Evolutionary conservation across 2,329 filamentous ascomycete species (phyloP), one percentile per base, ranked within the genome.

Genomic region (Achaetomium macrosporum): DNA sequence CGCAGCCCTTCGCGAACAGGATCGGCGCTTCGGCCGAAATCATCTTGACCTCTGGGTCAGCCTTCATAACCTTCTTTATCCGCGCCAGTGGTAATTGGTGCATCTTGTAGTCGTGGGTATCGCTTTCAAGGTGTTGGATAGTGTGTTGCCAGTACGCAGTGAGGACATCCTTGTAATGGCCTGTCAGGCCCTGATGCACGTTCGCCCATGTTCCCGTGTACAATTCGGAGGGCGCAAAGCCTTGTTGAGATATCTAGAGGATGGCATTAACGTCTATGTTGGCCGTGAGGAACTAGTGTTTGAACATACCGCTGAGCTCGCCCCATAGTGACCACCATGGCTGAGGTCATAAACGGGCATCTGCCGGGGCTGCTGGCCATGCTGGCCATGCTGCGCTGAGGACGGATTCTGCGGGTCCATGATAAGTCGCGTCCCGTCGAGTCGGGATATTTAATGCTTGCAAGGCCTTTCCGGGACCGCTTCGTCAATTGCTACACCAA

Each of bases 11-110:
- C 47, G 93, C 93, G 65, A 99, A 99, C 13, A 99, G 77, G 62
- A 99, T 99, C 1, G 93, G 93, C 1, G 93, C 93, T 73, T 99
- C 93, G 9, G 93, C 93, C 4, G 91, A 97, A 58, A 99, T 99
- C 93, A 99, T 99, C 76, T 99, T 99, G 44, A 99, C 93, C 65
- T 99, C 93, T 0, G 93, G 93, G 63, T 99, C 93, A 1, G 93
- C 93, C 74, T 99, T 99, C 93, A 99, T 99, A 61, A 99, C 93
- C 71, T 99, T 99, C 78, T 99, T 99, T 75, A 99, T 99, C 50
- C 93, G 87, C n/a, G 93, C 93, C 39, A 99, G 79, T 1, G 93
- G 93, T 37, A 99, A 79, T 70, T 97, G 93, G 69, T 99, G 93
- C 52, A 97, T 82, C 73, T 99, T 99, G 79, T 97, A 99, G 71